phyloP scores from a whole-genome alignment of 1,139 yeast genomes.

The Nakaseomyces delphensis region DNA sequence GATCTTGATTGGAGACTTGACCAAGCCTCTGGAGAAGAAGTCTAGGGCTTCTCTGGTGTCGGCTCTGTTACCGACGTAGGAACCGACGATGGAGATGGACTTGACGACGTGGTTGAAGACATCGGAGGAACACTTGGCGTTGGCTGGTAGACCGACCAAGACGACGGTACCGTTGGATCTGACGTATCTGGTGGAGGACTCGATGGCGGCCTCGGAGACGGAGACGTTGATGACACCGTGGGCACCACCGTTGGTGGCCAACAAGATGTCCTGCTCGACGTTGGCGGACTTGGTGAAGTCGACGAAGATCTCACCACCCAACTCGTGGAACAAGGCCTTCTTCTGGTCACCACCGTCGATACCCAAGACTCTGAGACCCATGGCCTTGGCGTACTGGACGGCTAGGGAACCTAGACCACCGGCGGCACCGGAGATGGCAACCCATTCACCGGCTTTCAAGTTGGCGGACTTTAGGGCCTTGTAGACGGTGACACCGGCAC shows the following conservation, averaged over 20 bases:
- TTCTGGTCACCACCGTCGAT: conserved; percentile 58
- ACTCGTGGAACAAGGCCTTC: conserved; percentile 40
- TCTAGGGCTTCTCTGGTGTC: conserved; percentile 59
- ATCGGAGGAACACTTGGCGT: conserved; percentile 45
- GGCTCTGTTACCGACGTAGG: conserved; percentile 62
- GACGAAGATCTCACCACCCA: conserved; percentile 52
- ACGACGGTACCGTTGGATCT: conserved; percentile 55
- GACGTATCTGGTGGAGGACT: conserved; percentile 48
- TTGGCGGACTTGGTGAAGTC: conserved; percentile 48
- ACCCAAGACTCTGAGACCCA: conserved; percentile 55
- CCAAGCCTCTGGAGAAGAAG: conserved; percentile 52
- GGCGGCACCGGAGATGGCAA: conserved; percentile 56
- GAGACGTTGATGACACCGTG: conserved; percentile 58
- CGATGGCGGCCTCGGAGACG: conserved; percentile 49
- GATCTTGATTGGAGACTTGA: conserved; percentile 51
- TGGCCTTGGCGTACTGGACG: conserved; percentile 54
- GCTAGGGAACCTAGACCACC: conserved; percentile 64
- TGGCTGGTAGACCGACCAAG: conserved; percentile 57
- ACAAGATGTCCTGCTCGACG: conserved; percentile 41
- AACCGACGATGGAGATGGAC: conserved; percentile 47
- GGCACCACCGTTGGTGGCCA: conserved; percentile 51
- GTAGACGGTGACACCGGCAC: conserved; percentile 65
- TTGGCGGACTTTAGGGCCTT: conserved; percentile 57
- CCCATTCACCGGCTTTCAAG: conserved; percentile 52
- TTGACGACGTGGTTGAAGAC: conserved; percentile 49